phyloP scores from a whole-genome alignment of 805 yeast genomes.

The Candida chilensis region DNA sequence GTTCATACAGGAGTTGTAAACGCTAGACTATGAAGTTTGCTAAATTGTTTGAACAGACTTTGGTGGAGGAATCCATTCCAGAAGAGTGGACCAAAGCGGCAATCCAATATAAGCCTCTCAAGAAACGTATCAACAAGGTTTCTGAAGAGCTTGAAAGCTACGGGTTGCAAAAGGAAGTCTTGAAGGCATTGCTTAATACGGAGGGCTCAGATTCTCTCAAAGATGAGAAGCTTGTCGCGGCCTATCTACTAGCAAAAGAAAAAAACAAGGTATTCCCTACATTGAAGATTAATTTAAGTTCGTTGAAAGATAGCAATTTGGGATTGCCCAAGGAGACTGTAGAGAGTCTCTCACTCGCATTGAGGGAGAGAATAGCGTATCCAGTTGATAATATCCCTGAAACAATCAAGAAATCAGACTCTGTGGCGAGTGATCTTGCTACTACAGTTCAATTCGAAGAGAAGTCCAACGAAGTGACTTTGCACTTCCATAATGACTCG shows the following conservation, averaged over 20 bases:
- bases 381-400: not conserved
- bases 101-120: constrained; percentile 62
- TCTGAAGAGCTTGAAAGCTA: constrained; percentile 52
- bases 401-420: too few relatives aligned
- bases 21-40: constrained; percentile 90
- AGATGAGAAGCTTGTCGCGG: constrained; percentile 16
- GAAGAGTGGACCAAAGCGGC: constrained; percentile 60
- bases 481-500: constrained; percentile 45
- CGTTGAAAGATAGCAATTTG: too few relatives aligned
- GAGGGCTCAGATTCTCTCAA: constrained; percentile 9
- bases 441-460: too few relatives aligned
- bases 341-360: too few relatives aligned
- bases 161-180: constrained; percentile 43
- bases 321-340: too few relatives aligned
- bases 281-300: too few relatives aligned
- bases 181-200: constrained; percentile 4
- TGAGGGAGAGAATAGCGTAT: too few relatives aligned
- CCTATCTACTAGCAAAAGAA: not conserved
- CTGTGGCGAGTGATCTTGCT: too few relatives aligned
- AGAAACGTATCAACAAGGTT: constrained; percentile 57
- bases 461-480: constrained; percentile 20
- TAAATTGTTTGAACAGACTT: constrained; percentile 55
- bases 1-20: too few relatives aligned
- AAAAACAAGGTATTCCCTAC: too few relatives aligned
- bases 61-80: constrained; percentile 54